Evolutionary conservation across 2,329 filamentous ascomycete genomes (phyloP), one percentile per base, ranked within the genome.

Genomic region (Trichophyton simii): DNA sequence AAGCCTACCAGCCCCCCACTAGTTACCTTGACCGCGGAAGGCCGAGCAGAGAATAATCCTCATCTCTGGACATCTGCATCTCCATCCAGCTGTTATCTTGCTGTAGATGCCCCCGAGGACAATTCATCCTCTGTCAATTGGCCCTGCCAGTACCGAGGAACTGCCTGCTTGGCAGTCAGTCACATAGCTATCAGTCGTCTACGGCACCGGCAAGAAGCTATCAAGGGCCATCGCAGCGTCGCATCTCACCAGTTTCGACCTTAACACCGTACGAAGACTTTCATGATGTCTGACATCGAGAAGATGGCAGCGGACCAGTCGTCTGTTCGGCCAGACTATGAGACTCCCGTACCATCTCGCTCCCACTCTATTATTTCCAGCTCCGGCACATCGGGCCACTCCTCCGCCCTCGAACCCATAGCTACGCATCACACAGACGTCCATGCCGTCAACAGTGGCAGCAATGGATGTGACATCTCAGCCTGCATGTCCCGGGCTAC

Each of bases 281-380:
- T 20, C 22, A 54, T 11, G 13, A 34, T 55, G 52, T 65, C 72
- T 48, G 69, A 75, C 57, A 44, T 73, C 57, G 71, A 76, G 62
- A 72, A 74, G 65, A 73, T 71, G 59, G 68, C 69, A 48, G 66
- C 42, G 58, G 64, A 52, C 57, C 63, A 68, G 44, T 31, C 66
- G 42, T 44, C 63, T 20, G 60, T 58, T 64, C 59, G 62, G 54
- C 63, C 64, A 2, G 59, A 61, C 20, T 44, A 61, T 2, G 59
- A 60, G 48, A 41, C 63, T 7, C 41, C 62, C 62, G 22, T 58
- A 52, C 28, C 59, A 25, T 59, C 58, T 28, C 59, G 22, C 7
- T 61, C 60, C 20, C 59, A 44, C n/a, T 61, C 62, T 2, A 25
- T 42, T 38, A 25, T 41, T 34, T 67, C 66, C n/a, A 41, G 48